Conservation (phyloP, 1,284 basidiomycete genomes). For the Ceratorhiza oryzae-sativae region DNA sequence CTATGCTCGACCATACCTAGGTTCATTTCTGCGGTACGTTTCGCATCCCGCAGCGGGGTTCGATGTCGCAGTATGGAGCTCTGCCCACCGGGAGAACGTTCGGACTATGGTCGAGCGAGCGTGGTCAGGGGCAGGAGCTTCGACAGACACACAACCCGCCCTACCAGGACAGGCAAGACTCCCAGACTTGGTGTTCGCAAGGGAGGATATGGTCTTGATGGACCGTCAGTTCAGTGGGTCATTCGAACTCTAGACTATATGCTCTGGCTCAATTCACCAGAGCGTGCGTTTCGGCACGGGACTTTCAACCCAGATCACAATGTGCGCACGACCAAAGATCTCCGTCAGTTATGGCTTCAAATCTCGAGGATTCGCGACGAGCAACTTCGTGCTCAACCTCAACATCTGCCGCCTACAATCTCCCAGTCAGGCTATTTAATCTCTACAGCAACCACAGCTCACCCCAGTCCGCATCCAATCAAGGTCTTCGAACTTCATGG, state of each 20-base stretch:
- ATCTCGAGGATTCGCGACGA: constrained; percentile 11
- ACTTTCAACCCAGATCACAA: constrained; percentile 36
- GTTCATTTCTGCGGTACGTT: constrained; percentile 28
- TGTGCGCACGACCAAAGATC: constrained; percentile 28
- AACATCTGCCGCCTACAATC: not conserved
- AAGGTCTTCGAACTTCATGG: not conserved
- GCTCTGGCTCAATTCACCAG: constrained; percentile 9
- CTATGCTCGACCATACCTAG: constrained; percentile 26
- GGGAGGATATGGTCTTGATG: constrained; percentile 21
- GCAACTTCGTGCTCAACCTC: not conserved
- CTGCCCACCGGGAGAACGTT: constrained; percentile 15
- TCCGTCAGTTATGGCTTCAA: constrained; percentile 16
- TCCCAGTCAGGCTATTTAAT: not conserved
- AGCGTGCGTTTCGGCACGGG: constrained; percentile 19
- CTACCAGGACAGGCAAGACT: not conserved
- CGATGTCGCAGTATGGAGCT: constrained; percentile 32
- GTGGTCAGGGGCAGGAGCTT: constrained; percentile 7
- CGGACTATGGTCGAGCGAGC: constrained; percentile 15
- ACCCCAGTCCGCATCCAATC: not conserved
- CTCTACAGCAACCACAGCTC: not conserved
- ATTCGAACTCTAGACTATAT: not conserved
- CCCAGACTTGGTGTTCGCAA: constrained; percentile 15
- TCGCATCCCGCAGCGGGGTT: constrained; percentile 17
- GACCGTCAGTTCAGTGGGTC: constrained; percentile 34
- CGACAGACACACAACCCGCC: not conserved